Base-by-base conservation (phyloP, 1,284 basidiomycete species). In the Ustilago esculenta region DNA sequence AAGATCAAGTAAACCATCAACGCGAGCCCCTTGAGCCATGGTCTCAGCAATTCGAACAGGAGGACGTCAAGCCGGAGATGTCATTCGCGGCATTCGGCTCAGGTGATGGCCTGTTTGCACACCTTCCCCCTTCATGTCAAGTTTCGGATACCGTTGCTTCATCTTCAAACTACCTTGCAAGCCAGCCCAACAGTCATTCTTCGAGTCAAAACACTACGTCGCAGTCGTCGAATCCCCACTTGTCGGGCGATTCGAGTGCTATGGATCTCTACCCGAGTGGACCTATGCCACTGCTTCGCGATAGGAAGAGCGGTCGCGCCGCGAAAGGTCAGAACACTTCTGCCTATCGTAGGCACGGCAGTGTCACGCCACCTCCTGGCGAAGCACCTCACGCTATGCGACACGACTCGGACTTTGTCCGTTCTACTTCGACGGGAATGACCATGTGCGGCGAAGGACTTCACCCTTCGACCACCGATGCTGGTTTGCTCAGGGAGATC, bases 401-500 rank as follows among this genome's bases (percentile, higher is more conserved):
- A 25, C n/a, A 18, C 11, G 5, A 18, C 15, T 9, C 25, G 8
- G 35, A 30, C 6, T 3, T 11, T 21, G 10, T 33, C n/a, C 30
- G 8, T 9, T 20, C n/a, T n/a, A n/a, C 25, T 11, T 17, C 37
- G 20, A 39, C 30, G 6, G 34, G 18, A 9, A 2, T 20, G 15
- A 11, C 6, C 23, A 11, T 4, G 3, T 20, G 27, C 10, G 30
- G 17, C 20, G 30, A 27, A 32, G 23, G 4, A 5, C 4, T 20
- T 9, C 24, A 8, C 7, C 4, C 11, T 25, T 17, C 12, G 15
- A 14, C 34, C 3, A 25, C 8, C 32, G 49, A 45, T 5, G 21
- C 21, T 14, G 24, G 15, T 11, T 8, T 20, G 25, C 49, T 64
- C 24, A 57, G 36, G 15, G 17, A 45, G 20, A 40, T 64, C 24